Evolutionary conservation across 2,329 filamentous ascomycete species (phyloP).

Genomic region (Fusarium verrucosum): DNA sequence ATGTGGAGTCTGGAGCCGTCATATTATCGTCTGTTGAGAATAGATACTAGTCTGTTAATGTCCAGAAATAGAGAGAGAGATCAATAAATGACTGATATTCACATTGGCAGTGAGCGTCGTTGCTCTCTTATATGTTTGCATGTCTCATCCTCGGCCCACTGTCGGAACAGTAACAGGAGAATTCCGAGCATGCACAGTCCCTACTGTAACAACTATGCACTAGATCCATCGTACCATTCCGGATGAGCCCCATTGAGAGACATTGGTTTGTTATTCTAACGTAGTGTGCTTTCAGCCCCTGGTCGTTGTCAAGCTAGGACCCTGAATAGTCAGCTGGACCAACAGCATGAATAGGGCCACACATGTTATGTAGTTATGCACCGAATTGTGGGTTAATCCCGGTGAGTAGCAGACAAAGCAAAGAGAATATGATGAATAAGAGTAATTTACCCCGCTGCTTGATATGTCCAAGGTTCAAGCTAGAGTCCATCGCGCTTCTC

Average conservation of each 20-base stretch:
- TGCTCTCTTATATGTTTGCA: background rate
- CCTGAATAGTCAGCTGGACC: conserved; percentile 2
- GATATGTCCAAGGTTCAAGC: conserved; percentile 3
- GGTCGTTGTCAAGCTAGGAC: background rate
- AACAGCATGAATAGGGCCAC: conserved; percentile 13
- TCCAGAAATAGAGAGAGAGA: background rate
- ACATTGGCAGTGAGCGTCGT: background rate
- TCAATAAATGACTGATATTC: background rate
- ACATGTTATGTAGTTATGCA: conserved; percentile 12
- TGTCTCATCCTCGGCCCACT: background rate
- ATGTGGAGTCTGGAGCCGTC: conserved; percentile 37
- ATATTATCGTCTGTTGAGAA: conserved; percentile 12
- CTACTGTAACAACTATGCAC: conserved; percentile 5
- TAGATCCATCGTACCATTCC: conserved; percentile 8
- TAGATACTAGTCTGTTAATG: background rate
- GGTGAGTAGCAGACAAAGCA: background rate
- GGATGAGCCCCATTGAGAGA: conserved; percentile 1
- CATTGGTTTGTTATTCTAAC: background rate
- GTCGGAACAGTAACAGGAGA: background rate
- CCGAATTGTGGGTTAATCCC: background rate
- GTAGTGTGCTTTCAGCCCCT: background rate
- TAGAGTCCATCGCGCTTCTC: background rate
- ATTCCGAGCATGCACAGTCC: background rate
- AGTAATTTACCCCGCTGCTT: background rate
- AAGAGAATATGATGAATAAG: background rate